A percentile compares a stretch with the other conserved stretches of the same genome.
These are phyloP conservation scores for Phylloboletellus chloephorus DNA, from an alignment of 1,284 basidiomycete species.

Conservation along the genomic window DNA sequence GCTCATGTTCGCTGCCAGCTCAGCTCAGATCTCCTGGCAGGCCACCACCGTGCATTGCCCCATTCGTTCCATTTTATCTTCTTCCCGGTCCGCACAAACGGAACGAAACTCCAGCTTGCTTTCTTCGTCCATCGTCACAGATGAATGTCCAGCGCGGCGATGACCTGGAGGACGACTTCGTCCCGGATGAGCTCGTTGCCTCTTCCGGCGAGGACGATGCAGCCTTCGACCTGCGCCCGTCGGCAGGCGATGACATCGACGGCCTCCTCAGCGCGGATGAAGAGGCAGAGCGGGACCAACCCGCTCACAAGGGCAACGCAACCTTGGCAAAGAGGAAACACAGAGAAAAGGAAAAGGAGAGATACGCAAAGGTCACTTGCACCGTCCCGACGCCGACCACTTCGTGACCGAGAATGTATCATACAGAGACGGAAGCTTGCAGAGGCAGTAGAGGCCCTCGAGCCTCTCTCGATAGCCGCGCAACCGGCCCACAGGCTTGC, in stretches of 20 bases:
- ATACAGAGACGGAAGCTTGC: conserved; percentile 59
- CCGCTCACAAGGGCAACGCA: conserved; percentile 25
- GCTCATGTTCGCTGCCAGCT: conserved; percentile 27
- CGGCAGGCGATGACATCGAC: conserved; percentile 37
- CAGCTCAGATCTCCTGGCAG: too few species aligned
- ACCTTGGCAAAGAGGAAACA: conserved; percentile 58
- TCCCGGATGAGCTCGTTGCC: conserved; percentile 64
- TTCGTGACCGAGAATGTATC: conserved; percentile 8
- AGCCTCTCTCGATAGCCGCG: conserved; percentile 48
- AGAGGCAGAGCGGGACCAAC: conserved; percentile 33
- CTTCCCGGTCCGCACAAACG: not conserved
- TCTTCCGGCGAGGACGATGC: conserved; percentile 53
- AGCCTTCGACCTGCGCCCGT: conserved; percentile 36
- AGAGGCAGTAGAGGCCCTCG: conserved; percentile 37
- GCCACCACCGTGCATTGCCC: conserved; percentile 13
- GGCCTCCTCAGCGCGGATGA: conserved; percentile 44
- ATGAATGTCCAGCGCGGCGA: conserved; percentile 50
- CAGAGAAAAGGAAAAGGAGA: conserved; percentile 64
- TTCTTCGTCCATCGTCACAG: conserved; percentile 22
- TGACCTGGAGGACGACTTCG: conserved; percentile 77
- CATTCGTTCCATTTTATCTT: conserved; percentile 6
- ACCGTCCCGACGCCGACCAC: conserved; percentile 14
- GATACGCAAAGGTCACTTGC: conserved; percentile 52
- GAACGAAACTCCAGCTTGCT: too few species aligned
- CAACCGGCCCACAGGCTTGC: conserved; percentile 52